Evolutionary conservation across 1,139 yeast genomes (phyloP).

Genomic region (Protomyces pachydermus): DNA sequence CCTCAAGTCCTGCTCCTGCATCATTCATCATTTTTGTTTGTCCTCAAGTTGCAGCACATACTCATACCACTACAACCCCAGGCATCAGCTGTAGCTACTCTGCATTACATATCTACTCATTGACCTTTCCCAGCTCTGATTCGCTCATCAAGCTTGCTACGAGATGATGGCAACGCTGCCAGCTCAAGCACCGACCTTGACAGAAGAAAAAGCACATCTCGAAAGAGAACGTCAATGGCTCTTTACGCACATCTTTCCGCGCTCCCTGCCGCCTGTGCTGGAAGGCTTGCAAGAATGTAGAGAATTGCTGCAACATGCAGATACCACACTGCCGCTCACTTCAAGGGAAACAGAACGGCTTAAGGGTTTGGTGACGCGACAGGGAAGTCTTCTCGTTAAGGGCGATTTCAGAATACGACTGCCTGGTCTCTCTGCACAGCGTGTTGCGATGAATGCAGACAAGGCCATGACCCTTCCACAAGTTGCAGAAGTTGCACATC

Average conservation of each 20-base stretch:
- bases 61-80: background rate
- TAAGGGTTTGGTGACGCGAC: slow-evolving; percentile 24
- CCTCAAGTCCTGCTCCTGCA: background rate
- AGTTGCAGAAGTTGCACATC: slow-evolving; percentile 8
- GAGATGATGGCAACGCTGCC: background rate
- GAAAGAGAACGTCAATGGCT: slow-evolving; percentile 22
- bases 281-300: slow-evolving; percentile 16
- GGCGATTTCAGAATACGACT: slow-evolving; percentile 13
- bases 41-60: background rate
- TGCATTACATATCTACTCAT: no score
- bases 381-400: slow-evolving; percentile 22
- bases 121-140: no score
- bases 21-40: background rate
- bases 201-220: background rate
- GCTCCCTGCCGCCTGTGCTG: background rate
- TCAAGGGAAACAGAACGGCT: slow-evolving; percentile 24
- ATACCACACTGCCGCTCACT: slow-evolving; percentile 18
- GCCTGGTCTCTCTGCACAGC: background rate
- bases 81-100: background rate
- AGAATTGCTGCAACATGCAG: slow-evolving; percentile 15
- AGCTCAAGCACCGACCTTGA: background rate
- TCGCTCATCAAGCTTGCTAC: no score
- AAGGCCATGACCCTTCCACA: slow-evolving; percentile 8
- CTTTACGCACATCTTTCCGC: slow-evolving; percentile 19
- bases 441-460: slow-evolving; percentile 1